Percentiles rank a stretch among this genome's conserved stretches.
Conservation (phyloP, 2,329 filamentous ascomycete genomes). For the Colletotrichum cuscutae region DNA sequence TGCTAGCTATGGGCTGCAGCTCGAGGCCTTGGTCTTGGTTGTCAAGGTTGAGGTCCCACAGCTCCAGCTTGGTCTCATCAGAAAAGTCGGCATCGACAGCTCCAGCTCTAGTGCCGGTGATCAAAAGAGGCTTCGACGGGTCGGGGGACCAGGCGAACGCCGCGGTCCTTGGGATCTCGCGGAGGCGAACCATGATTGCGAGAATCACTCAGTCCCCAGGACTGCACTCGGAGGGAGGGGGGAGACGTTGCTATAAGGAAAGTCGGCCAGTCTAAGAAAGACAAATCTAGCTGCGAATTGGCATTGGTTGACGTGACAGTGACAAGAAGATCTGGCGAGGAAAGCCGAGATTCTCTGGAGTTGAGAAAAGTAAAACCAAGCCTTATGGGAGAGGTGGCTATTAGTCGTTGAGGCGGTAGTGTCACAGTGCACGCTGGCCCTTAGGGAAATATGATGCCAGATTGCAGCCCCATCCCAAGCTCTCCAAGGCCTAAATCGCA, state of each 20-base stretch:
- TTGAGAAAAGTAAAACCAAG: constrained; percentile 26
- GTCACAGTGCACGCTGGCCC: constrained; percentile 26
- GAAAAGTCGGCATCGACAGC: constrained; percentile 98
- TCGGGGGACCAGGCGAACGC: constrained; percentile 97
- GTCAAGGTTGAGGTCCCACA: constrained; percentile 93
- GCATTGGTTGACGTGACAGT: constrained; percentile 23
- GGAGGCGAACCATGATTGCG: constrained; percentile 86
- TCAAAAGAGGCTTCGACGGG: constrained; percentile 81
- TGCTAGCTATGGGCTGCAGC: constrained; percentile 84
- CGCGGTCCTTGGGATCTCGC: constrained; percentile 96
- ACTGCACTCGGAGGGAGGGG: constrained; percentile 30
- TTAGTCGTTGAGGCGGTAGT: constrained; percentile 20
- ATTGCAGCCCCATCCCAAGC: constrained; percentile 37
- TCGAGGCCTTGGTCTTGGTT: constrained; percentile 80
- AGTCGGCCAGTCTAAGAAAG: constrained; percentile 14
- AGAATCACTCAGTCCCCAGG: constrained; percentile 40
- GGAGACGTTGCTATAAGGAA: constrained; percentile 7
- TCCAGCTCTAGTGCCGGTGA: constrained; percentile 93
- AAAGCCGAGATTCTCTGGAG: constrained; percentile 25
- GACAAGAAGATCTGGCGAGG: constrained; percentile 5
- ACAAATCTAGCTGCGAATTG: constrained; percentile 21
- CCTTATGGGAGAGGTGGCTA: constrained; percentile 28
- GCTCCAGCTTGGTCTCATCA: constrained; percentile 93
- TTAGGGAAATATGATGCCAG: constrained; percentile 37
- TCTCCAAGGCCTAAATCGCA: constrained; percentile 18